Base-by-base conservation (phyloP, 306 rosid species). In the Cicer pinnatifidum region DNA sequence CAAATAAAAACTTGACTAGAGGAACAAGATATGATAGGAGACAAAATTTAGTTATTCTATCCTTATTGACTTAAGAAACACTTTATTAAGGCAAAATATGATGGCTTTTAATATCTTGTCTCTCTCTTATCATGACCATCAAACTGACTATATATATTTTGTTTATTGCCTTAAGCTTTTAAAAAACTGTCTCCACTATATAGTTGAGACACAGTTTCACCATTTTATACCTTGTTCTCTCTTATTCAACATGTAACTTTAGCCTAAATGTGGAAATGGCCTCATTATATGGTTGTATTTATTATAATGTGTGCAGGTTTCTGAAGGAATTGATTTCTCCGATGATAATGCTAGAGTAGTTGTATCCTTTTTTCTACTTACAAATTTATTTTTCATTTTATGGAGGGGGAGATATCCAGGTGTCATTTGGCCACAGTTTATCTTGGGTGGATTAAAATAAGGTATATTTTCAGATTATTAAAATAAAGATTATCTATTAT, bases 261-360 rank as follows among this genome's bases (percentile, higher is more conserved):
- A 45, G 16, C 69, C 15, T 37, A 37, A 33, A 47, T 75, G 71
- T 75, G 69, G 48, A 38, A 11, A 11, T 77, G 62, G 35, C 57
- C 48, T 78, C 64, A 46, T 50, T 37, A 64, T 75, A 60, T 7
- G 8, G 28, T 78, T 82, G 2, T 45, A 69, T 60, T 68, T 78
- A 64, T 83, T 72, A 11, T 67, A 44, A 64, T 84, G 72, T 85
- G 69, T 84, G 86, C 92, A 93, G 98, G 91, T 93, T 82, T 91
- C 98, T 43, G 98, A 94, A 81, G 97, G 98, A 82, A 88, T 94
- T 50, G 98, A 94, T 84, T 94, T 94, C 80, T 80, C 97, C 15
- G 92, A 94, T 86, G 98, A 91, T 73, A 85, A 94, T 79, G 98
- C 98, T 70, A 85, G 98, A 77, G 92, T 73, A 53, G 97, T 94